Conservation (phyloP, 768 basidiomycete species). For the Macrolepiota albuminosa region DNA sequence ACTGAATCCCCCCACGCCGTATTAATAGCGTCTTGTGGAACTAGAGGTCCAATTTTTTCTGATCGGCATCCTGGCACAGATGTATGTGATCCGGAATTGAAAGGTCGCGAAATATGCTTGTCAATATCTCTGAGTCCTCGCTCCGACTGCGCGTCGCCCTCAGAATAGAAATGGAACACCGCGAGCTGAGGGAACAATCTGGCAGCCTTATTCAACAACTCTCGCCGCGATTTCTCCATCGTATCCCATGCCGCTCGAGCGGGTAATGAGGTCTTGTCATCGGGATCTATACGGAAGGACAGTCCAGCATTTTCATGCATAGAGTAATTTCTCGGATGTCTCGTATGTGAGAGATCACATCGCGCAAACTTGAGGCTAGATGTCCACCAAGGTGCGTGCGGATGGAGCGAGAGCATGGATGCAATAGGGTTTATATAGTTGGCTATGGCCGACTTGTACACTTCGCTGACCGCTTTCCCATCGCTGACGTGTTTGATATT, state of each 20-base stretch:
- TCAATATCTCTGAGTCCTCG: not conserved
- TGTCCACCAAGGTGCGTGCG: slow-evolving; percentile 5
- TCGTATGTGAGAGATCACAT: not conserved
- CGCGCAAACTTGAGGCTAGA: slow-evolving; percentile 1
- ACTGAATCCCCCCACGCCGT: not conserved
- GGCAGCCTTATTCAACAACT: not conserved
- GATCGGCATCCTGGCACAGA: not conserved
- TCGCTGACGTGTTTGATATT: slow-evolving; percentile 5
- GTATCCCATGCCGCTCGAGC: not conserved
- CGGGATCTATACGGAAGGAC: not conserved
- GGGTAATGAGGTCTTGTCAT: not conserved
- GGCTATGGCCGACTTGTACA: not conserved
- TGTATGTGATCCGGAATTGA: not conserved
- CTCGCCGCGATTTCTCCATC: slow-evolving; percentile 1
- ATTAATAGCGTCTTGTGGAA: not conserved
- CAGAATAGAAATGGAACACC: slow-evolving; percentile 7
- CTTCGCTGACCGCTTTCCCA: slow-evolving; percentile 2
- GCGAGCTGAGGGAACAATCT: slow-evolving; percentile 4
- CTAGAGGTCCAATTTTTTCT: not conserved
- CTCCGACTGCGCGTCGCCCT: not conserved
- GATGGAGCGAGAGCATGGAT: slow-evolving; percentile 9
- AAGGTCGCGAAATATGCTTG: not conserved
- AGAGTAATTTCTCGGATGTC: not conserved
- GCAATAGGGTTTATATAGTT: not conserved
- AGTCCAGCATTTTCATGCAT: slow-evolving; percentile 1